phyloP scores from a whole-genome alignment of 179 eudicot genomes.

The Beta macrorhiza region DNA sequence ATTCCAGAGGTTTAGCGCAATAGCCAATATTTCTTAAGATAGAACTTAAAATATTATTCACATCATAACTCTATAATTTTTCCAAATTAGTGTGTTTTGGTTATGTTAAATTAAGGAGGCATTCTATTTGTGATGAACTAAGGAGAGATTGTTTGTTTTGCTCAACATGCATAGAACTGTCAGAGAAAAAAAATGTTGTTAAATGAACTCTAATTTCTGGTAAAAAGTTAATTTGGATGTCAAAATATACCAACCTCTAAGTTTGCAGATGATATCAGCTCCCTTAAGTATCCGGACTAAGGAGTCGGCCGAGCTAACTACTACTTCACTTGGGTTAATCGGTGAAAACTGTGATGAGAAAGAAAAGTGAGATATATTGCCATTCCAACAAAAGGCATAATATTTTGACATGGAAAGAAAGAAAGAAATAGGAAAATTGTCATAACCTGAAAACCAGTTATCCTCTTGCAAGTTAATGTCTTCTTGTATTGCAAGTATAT shows the following conservation, averaged over 20 bases:
- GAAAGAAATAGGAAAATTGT: neutral
- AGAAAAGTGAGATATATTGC: neutral
- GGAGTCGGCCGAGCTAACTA: conserved; percentile 77
- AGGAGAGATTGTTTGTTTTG: neutral
- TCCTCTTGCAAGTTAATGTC: conserved; percentile 58
- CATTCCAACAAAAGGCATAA: neutral
- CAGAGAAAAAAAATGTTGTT: no score
- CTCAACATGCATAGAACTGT: no score
- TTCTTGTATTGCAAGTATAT: conserved; percentile 56
- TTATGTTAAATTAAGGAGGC: no score
- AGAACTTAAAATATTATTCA: no score
- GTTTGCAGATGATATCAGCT: conserved; percentile 51
- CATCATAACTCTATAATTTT: no score
- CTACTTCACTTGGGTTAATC: conserved; percentile 55
- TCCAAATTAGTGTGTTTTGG: no score
- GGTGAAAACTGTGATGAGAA: conserved; percentile 64
- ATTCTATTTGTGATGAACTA: no score
- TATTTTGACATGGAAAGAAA: no score
- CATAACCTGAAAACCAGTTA: conserved; percentile 77
- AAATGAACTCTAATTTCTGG: neutral
- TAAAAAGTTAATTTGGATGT: no score
- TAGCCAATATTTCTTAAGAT: no score
- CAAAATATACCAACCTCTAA: conserved; percentile 47
- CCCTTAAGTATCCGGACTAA: conserved; percentile 66
- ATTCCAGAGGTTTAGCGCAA: no score